Percentiles rank a stretch among this genome's conserved stretches.
Conservation (phyloP, 2,329 filamentous ascomycete species). For the Colletotrichum tropicale region DNA sequence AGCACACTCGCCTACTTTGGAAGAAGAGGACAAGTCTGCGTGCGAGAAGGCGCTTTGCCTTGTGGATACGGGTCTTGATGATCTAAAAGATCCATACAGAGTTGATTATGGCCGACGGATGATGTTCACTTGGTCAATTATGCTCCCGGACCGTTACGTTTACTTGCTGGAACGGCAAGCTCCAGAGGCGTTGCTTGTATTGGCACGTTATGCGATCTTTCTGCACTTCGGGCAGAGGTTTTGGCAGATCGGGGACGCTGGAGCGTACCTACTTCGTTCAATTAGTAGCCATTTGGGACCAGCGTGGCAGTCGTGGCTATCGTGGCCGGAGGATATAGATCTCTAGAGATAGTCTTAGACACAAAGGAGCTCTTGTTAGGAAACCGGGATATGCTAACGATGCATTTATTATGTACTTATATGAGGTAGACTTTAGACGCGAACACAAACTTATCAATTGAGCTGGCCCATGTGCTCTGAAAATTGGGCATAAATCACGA, state of each 20-base stretch:
- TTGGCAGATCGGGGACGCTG: not conserved
- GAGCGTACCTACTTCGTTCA: not conserved
- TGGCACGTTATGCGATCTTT: not conserved
- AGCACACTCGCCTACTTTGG: not conserved
- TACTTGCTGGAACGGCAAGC: not conserved
- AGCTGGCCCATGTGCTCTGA: not conserved
- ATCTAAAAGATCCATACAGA: not conserved
- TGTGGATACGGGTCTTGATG: not conserved
- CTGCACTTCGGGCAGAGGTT: not conserved
- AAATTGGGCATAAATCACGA: not conserved
- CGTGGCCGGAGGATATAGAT: not conserved
- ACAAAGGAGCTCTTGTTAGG: not conserved
- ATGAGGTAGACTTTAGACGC: not conserved
- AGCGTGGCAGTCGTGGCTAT: not conserved
- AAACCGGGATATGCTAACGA: rapidly evolving
- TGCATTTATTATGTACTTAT: not conserved
- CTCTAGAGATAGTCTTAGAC: not conserved
- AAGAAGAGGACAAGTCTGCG: not conserved
- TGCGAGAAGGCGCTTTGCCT: not conserved
- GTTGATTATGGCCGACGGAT: not conserved
- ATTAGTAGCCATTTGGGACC: not conserved
- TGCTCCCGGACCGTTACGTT: not conserved
- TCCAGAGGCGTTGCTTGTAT: not conserved
- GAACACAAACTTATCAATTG: not conserved
- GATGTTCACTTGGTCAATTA: not conserved